A percentile compares a stretch with the other conserved stretches of the same genome.
Conservation (phyloP, 2,329 filamentous ascomycete genomes). For the Tolypocladium ovalisporum region DNA sequence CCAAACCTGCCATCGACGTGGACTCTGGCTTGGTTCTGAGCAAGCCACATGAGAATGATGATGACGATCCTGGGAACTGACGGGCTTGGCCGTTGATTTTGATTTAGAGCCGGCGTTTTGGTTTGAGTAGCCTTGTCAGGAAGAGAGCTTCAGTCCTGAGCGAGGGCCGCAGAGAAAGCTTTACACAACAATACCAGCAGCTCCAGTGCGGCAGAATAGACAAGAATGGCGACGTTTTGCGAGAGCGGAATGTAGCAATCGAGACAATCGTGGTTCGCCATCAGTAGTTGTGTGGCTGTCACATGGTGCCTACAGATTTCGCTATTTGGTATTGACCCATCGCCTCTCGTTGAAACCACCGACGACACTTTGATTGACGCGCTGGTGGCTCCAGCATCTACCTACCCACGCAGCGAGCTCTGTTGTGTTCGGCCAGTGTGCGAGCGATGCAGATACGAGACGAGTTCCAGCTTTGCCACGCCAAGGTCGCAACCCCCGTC, state of each 20-base stretch:
- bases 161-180: not conserved
- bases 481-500: not conserved
- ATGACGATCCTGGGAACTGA: not conserved
- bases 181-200: not conserved
- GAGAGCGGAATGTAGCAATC: not conserved
- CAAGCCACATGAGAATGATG: not conserved
- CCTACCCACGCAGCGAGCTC: no score
- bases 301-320: not conserved
- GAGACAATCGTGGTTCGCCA: not conserved
- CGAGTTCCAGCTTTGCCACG: not conserved
- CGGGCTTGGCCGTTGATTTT: not conserved
- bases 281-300: no score
- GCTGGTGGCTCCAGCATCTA: not conserved
- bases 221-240: not conserved
- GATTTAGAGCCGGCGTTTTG: not conserved
- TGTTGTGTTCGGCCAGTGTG: not conserved
- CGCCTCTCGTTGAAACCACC: not conserved
- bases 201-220: not conserved
- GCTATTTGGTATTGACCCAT: not conserved
- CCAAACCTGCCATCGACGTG: conserved; percentile 83
- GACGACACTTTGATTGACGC: not conserved
- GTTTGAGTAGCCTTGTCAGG: not conserved
- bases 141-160: not conserved
- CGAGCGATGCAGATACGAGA: not conserved
- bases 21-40: conserved; percentile 89